These are phyloP conservation scores for Aspergillus nidulans DNA, from an alignment of 495 filamentous ascomycete genomes.

Conservation along the genomic window DNA sequence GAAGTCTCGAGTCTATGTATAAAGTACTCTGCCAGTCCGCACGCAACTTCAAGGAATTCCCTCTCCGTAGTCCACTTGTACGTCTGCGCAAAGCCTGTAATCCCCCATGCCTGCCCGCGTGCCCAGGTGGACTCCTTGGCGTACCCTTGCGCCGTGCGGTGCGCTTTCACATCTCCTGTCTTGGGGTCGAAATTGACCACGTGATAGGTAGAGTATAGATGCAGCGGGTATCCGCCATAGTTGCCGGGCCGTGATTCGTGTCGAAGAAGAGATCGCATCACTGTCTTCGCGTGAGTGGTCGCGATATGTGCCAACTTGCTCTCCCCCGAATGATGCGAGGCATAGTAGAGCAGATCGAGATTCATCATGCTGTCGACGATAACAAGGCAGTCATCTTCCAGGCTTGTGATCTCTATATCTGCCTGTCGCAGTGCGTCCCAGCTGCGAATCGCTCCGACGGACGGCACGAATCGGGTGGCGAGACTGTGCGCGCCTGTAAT, in stretches of 20 bases:
- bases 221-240: background rate
- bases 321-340: slow-evolving; percentile 26
- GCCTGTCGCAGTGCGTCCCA: slow-evolving; percentile 25
- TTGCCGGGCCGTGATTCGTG: background rate
- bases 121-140: slow-evolving; percentile 37
- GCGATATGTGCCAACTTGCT: slow-evolving; percentile 28
- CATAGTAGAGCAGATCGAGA: slow-evolving; percentile 42
- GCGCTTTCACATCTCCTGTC: slow-evolving; percentile 25
- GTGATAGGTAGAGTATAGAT: slow-evolving; percentile 31
- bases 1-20: slow-evolving; percentile 22
- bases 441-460: slow-evolving; percentile 34
- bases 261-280: slow-evolving; percentile 10
- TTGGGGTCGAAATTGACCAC: slow-evolving; percentile 35
- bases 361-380: slow-evolving; percentile 45
- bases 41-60: slow-evolving; percentile 31
- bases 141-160: slow-evolving; percentile 41
- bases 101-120: slow-evolving; percentile 44
- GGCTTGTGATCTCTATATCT: slow-evolving; percentile 8
- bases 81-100: slow-evolving; percentile 42
- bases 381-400: slow-evolving; percentile 29
- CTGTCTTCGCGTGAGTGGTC: slow-evolving; percentile 29
- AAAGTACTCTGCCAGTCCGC: slow-evolving; percentile 34
- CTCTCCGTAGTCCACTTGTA: slow-evolving; percentile 39
- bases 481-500: slow-evolving; percentile 33
- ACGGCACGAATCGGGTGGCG: slow-evolving; percentile 28